Evolutionary conservation across 257 asterid genomes (phyloP).

Genomic region (Capsicum chinense): DNA sequence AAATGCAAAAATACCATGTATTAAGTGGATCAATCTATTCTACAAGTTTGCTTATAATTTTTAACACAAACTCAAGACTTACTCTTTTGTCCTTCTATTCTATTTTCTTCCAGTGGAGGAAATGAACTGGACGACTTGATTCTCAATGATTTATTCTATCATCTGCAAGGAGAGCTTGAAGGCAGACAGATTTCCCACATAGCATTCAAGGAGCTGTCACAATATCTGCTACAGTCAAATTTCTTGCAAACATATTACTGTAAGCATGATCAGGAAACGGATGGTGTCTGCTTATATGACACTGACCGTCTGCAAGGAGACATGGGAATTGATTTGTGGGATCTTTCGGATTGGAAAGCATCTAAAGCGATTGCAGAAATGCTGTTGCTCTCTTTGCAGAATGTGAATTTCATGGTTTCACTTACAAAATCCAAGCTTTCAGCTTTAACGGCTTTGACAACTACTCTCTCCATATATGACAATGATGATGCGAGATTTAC

Average conservation of each 20-base stretch:
- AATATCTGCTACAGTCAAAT: constrained; percentile 64
- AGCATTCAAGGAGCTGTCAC: constrained; percentile 79
- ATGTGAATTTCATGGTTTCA: constrained; percentile 61
- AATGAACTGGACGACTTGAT: constrained; percentile 69
- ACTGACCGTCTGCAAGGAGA: constrained; percentile 62
- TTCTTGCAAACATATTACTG: constrained; percentile 64
- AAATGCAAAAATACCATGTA: constrained; percentile 20
- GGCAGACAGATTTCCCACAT: constrained; percentile 79
- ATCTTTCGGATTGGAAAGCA: constrained; percentile 65
- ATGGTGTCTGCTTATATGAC: constrained; percentile 57
- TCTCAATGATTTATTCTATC: constrained; percentile 80
- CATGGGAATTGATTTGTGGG: constrained; percentile 83
- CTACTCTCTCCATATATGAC: constrained; percentile 61
- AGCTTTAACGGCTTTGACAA: constrained; percentile 71
- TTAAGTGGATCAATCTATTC: constrained; percentile 1
- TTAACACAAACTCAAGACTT: constrained; percentile 19
- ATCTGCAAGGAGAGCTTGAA: constrained; percentile 89
- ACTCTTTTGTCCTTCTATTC: constrained; percentile 29
- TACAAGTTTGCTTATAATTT: not conserved
- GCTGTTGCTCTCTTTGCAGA: constrained; percentile 64
- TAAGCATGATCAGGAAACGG: constrained; percentile 49
- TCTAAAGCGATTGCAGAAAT: constrained; percentile 70
- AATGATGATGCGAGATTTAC: constrained; percentile 50
- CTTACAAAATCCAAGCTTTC: constrained; percentile 67
- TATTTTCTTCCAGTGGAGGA: constrained; percentile 62